Evolutionary conservation across 2,329 filamentous ascomycete species (phyloP), one percentile per base, ranked within the genome.

Genomic region (Neofusicoccum kwambonambiense): DNA sequence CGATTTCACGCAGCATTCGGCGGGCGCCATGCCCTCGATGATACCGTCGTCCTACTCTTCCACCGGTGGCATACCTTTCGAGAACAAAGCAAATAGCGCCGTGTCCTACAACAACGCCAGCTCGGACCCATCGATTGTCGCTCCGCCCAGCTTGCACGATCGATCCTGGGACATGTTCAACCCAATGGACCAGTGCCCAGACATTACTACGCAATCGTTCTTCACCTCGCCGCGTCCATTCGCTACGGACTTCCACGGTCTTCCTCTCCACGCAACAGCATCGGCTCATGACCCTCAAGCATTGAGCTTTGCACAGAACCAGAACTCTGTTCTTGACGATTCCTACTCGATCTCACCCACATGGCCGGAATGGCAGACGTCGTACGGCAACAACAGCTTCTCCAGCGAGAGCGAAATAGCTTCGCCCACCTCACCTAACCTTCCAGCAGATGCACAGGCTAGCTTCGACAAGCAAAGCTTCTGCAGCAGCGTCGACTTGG

Each of bases 321-420:
- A 27, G 7, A 45, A 37, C 9, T 17, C 17, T 12, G n/a, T 47
- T 7, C 5, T 31, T 11, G 41, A 56, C 9, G 34, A 39, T 31
- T 17, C 41, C 11, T 31, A 39, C 41, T 15, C 31, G 11, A 27
- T 37, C 12, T 27, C 35, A 11, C 61, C 61, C 22, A 31, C 19
- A n/a, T 64, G 61, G 56, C 31, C 42, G 7, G 61, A 56, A 47
- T 64, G 50, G 31, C 3, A 15, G 35, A 15, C 11, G 19, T 39
- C 35, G 1, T 22, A 47, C 13, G 50, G 17, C 22, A n/a, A n/a
- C 19, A 42, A 13, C 54, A 27, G 22, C 27, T 58, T 50, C 57
- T 22, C 41, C 31, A 64, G 50, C 50, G 61, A 64, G 27, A 64
- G 61, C 31, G 61, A 64, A 3, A 37, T 39, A 1, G 27, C 61